These are phyloP conservation scores for Prunus mume DNA, from an alignment of 306 rosid genomes.

Conservation along the genomic window DNA sequence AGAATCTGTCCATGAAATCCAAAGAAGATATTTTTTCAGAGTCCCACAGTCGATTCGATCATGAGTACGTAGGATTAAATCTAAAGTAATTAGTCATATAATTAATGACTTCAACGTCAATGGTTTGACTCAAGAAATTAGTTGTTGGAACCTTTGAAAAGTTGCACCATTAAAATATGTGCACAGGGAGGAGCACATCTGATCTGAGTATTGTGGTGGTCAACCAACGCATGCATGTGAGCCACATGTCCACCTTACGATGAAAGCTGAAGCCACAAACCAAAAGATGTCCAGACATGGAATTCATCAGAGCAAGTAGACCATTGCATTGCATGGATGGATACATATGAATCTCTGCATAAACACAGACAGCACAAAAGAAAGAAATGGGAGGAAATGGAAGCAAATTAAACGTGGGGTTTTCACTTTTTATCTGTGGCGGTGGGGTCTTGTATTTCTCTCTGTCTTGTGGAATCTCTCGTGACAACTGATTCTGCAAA, in stretches of 20 bases:
- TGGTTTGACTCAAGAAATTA: not conserved
- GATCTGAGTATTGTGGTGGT: not conserved
- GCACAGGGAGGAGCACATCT: not conserved
- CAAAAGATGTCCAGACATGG: not conserved
- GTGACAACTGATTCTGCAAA: not conserved
- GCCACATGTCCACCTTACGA: not conserved
- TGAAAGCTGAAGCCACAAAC: not conserved
- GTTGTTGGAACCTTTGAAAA: not conserved
- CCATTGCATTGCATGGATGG: not conserved
- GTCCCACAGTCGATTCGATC: not conserved
- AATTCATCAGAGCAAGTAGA: not conserved
- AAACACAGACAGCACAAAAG: no score
- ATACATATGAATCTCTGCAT: no score
- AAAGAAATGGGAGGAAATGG: no score
- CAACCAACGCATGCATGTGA: not conserved
- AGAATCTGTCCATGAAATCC: not conserved
- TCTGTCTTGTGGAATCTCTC: not conserved
- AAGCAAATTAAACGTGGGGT: not conserved
- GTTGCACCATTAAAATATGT: not conserved
- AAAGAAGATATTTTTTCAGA: not conserved
- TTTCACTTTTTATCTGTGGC: not conserved
- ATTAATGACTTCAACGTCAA: not conserved
- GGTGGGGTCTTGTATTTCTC: no score
- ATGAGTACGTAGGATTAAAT: no score
- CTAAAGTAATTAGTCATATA: not conserved